A percentile compares a stretch with the other conserved stretches of the same genome.
Evolutionary conservation across 768 basidiomycete species (phyloP).

Genomic region (Trametes cinnabarina): DNA sequence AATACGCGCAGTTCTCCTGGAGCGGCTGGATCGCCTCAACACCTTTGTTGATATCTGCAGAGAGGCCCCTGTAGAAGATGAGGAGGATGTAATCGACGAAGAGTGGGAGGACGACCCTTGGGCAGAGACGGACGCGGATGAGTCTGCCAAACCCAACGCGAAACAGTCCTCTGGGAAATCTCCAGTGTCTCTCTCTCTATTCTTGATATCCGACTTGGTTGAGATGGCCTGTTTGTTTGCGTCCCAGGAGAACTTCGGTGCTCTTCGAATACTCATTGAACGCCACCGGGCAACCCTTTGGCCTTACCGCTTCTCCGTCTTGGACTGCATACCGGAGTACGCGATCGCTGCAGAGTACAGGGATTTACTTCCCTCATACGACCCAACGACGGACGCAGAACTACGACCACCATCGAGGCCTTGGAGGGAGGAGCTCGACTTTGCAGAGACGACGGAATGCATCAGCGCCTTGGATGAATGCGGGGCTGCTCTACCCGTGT

Average conservation of each 20-base stretch:
- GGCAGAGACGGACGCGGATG: conserved; percentile 48
- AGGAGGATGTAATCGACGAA: conserved; percentile 35
- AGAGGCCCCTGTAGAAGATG: conserved; percentile 32
- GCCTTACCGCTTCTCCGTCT: conserved; percentile 66
- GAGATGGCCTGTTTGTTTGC: conserved; percentile 66
- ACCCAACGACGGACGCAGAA: conserved; percentile 49
- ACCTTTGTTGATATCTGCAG: conserved; percentile 67
- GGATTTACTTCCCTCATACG: conserved; percentile 62
- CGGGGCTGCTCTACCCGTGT: conserved; percentile 15
- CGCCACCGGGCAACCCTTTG: conserved; percentile 60
- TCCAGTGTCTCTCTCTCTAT: conserved; percentile 56
- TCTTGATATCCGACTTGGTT: conserved; percentile 59
- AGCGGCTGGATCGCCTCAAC: conserved; percentile 65
- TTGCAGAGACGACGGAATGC: conserved; percentile 53
- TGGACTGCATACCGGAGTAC: conserved; percentile 76
- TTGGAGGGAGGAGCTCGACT: conserved; percentile 59
- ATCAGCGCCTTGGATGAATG: conserved; percentile 37
- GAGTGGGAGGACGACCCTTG: conserved; percentile 82
- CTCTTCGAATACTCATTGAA: conserved; percentile 55
- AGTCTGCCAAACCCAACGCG: conserved; percentile 19
- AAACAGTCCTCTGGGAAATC: conserved; percentile 28
- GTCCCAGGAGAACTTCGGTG: conserved; percentile 53
- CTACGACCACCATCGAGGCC: conserved; percentile 26
- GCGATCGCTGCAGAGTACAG: conserved; percentile 59
- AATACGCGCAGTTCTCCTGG: conserved; percentile 66